Base-by-base conservation (phyloP, 352 stramenopile genomes). In the Phytophthora boehmeriae region DNA sequence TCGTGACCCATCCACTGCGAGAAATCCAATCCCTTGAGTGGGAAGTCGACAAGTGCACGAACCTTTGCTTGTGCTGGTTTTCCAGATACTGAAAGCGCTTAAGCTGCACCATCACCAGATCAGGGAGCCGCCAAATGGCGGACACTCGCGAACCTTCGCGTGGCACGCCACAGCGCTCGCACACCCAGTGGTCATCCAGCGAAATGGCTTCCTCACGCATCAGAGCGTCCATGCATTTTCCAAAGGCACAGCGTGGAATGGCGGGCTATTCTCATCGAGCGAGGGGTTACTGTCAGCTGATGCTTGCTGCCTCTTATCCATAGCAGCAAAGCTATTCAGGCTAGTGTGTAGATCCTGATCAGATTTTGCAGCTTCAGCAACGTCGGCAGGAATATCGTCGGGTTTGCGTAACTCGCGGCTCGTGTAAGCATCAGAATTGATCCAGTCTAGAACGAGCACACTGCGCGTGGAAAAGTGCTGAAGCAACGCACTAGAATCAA, bases 81-180 rank as follows among this genome's bases (percentile, higher is more conserved):
- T 95, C 86, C 14, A 91, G 83, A 56, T 92, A 95, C 64, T 95
- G 83, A 49, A 96, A 96, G 22, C 88, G 85, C 59, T 96, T 95
- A n/a, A 96, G 70, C 54, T 96, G 88, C 36, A 96, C 77, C 83
- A 96, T 94, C 11, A 96, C 81, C 28, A 96, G 63, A 50, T 94
- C 84, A 16, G 88, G 88, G 5, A 92, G 54, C 1, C 78, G 73
- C 83, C 80, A 93, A 8, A 96, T 75, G 34, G 88, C 83, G 5
- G 78, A 88, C 10, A 74, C 63, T 13, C 84, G 78, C 8, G 73
- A 70, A 11, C 86, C 83, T 42, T 78, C 77, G 9, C 82, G 78
- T n/a, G 77, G 74, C 11, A 83, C 68, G n/a, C 74, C 76, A 39
- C 86, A 95, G 3, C 65, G 64, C 30, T 93, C 83, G 41, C 86